Base-by-base conservation (phyloP, 2,329 filamentous ascomycete species). In the Ophiosphaerella herpotricha region DNA sequence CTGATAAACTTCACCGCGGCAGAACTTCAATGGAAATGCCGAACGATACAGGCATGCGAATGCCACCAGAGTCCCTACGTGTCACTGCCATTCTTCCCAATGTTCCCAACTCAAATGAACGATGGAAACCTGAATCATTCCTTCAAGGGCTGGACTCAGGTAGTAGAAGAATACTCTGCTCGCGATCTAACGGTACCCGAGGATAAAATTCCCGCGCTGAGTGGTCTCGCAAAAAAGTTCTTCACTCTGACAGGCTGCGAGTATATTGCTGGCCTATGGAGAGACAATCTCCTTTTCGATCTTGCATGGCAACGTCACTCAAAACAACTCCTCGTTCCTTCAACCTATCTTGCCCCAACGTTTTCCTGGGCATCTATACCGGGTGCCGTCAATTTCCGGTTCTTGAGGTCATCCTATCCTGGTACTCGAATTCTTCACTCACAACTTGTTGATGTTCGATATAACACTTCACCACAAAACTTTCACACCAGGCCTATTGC, bases 1-100 rank as follows among this genome's bases (percentile, higher is more conserved):
- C 21, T 47, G 7, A 47, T 47, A 47, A 21, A 37, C 12, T 47
- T 47, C n/a, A 47, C 45, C 32, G 37, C 31, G 1, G 45, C 45
- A 16, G 45, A 47, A 13, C n/a, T 47, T 12, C 45, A 47, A 12
- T 47, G 45, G 45, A 47, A 13, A 18, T 47, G 45, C 35, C 16
- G 45, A 41, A 14, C 45, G 23, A 9, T 40, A 4, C 34, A 47
- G 9, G 32, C 23, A 13, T 47, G 45, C 45, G 45, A 47, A 35
- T 47, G 45, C 4, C 45, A 21, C 31, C 31, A 42, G 14, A 43
- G 35, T 13, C 13, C 41, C 2, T 43, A 35, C 21, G 29, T 31
- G 23, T 34, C 31, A 35, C n/a, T 9, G 13, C n/a, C 41, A 12
- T 16, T 36, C 23, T 43, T 43, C 13, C 13, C 7, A 3, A 14